Evolutionary conservation across 306 rosid species (phyloP).

Genomic region (Potentilla sterilis): DNA sequence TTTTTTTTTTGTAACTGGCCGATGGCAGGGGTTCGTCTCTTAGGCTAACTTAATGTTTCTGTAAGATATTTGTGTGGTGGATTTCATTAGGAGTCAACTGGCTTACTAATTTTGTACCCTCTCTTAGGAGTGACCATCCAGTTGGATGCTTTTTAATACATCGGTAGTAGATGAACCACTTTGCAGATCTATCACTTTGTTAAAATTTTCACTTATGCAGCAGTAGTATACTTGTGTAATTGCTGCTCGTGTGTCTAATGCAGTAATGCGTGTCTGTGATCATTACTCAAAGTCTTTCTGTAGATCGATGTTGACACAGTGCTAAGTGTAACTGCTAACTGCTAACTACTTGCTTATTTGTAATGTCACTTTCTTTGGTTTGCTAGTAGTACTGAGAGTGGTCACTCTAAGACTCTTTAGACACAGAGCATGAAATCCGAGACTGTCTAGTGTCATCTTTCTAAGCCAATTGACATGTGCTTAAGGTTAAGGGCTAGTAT

Average conservation of each 20-base stretch:
- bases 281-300: too few species aligned
- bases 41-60: neutral
- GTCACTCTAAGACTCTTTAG: neutral
- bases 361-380: neutral
- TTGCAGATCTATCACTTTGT: neutral
- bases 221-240: too few species aligned
- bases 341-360: neutral
- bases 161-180: neutral
- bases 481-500: too few species aligned
- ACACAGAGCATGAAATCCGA: neutral
- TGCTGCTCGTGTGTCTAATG: too few species aligned
- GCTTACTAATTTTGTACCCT: neutral
- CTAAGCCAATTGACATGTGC: too few species aligned
- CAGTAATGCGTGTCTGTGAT: too few species aligned
- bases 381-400: neutral
- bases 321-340: too few species aligned
- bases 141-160: neutral
- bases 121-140: neutral
- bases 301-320: too few species aligned
- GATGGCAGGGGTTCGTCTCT: neutral
- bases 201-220: neutral
- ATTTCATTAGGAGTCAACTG: neutral
- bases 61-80: neutral
- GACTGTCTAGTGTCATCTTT: too few species aligned
- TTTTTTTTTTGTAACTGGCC: neutral